Base-by-base conservation (phyloP, 371 early-diverging fungal species). In the Sporodiniella umbellata region DNA sequence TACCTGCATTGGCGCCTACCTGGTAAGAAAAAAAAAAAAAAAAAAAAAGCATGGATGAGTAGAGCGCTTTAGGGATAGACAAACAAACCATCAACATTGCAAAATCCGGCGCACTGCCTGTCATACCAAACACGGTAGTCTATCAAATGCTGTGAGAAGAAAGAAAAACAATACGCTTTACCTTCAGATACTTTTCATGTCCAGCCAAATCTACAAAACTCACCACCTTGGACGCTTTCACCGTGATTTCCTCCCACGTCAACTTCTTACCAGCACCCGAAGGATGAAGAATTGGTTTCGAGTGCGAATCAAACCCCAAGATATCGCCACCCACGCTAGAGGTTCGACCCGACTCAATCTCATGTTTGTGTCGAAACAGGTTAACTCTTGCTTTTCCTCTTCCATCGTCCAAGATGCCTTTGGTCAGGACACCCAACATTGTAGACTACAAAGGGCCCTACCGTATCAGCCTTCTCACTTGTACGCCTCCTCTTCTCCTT, bases 81-180 rank as follows among this genome's bases (percentile, higher is more conserved):
- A n/a, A n/a, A n/a, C n/a, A n/a, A n/a, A 70, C 86, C 89, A 94
- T 89, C 17, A 95, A 69, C 89, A 92, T 89, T 10, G 88, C 90
- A 72, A 86, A 93, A 53, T 95, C 94, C 18, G 95, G 95, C 6
- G 89, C 83, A 53, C 85, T 84, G 11, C 93, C 92, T 18, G 92
- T 91, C 89, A 94, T 85, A 12, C 95, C 95, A 72, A 90, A 93
- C 17, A 94, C 90, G 10, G 96, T 95, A 1, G 96, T 94, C 69
- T 78, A 52, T 30, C n/a, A 8, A 45, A 31, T n/a, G 15, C 3
- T 11, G 31, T 14, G 6, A 10, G 30, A 21, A n/a, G n/a, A n/a
- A n/a, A n/a, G n/a, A n/a, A n/a, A n/a, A n/a, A n/a, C n/a, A n/a
- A n/a, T n/a, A n/a, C n/a, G n/a, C n/a, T n/a, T n/a, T 58, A 79